Conservation (phyloP, 2,329 filamentous ascomycete genomes). For the Fusarium verrucosum region DNA sequence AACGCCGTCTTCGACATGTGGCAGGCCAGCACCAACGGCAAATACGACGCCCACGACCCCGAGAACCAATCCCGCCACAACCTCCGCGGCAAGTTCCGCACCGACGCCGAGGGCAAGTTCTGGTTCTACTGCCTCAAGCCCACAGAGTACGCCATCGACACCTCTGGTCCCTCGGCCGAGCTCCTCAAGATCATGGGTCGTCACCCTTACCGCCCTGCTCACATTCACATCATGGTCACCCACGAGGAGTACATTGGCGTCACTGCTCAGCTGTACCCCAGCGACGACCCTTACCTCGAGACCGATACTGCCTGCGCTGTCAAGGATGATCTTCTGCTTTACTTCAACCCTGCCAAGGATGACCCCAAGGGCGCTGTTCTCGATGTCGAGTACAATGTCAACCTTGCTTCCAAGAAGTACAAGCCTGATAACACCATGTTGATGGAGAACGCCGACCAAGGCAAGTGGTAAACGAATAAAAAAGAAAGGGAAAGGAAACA, state of each 20-base stretch:
- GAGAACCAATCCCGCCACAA: conserved; percentile 77
- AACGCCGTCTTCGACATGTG: conserved; percentile 79
- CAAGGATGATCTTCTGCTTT: conserved; percentile 61
- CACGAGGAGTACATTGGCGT: conserved; percentile 74
- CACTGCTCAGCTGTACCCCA: conserved; percentile 81
- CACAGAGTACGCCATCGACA: conserved; percentile 76
- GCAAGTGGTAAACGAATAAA: conserved; percentile 35
- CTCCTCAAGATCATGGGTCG: conserved; percentile 58
- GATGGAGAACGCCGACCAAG: conserved; percentile 45
- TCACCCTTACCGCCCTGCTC: conserved; percentile 60
- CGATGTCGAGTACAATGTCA: conserved; percentile 56
- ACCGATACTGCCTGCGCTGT: conserved; percentile 61
- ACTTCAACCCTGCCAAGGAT: conserved; percentile 57
- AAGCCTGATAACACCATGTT: conserved; percentile 47
- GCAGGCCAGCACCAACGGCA: conserved; percentile 79
- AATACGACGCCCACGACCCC: conserved; percentile 80
- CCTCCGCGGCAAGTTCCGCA: conserved; percentile 78
- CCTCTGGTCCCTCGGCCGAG: conserved; percentile 61
- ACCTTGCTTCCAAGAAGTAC: conserved; percentile 57
- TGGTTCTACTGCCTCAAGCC: conserved; percentile 80
- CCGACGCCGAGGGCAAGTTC: conserved; percentile 74
- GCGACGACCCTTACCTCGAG: conserved; percentile 69
- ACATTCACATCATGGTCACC: conserved; percentile 65
- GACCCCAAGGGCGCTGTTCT: conserved; percentile 50
- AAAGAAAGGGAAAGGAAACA: not conserved